Evolutionary conservation across 805 yeast species (phyloP), one percentile per base, ranked within the genome.

Genomic region (Metschnikowia continentalis): DNA sequence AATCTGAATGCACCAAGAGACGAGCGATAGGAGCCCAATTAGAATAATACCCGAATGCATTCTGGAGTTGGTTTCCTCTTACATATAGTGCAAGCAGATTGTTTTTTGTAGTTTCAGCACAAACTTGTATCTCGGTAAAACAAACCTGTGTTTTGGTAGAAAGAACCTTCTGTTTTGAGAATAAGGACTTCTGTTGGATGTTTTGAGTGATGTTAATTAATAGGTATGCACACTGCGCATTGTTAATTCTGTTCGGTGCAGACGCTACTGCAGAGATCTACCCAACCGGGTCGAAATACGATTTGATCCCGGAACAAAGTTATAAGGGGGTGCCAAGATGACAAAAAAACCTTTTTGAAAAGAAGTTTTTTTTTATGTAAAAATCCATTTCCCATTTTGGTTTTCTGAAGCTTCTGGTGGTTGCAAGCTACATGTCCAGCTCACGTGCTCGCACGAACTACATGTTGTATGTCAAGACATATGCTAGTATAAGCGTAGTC

Each of bases 1-100:
- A 13, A 74, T 56, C 58, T 74, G 77, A 17, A 74, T 54, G 13
- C 63, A 65, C 41, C 66, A 57, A 54, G 74, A 70, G 36, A 70
- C 48, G 14, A 63, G 51, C 40, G 67, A 56, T 10, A 70, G 57
- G n/a, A 62, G 47, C 10, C 64, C 64, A 22, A 71, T 59, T 23
- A 65, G 59, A 30, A 66, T 43, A 13, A 70, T 57, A 3, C 70
- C 69, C 49, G 67, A 65, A 50, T 66, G 62, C 74, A 70, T 67
- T 3, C 15, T 14, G 35, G 3, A 17, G 19, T 15, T n/a, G 22
- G 6, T 2, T 15, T 17, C 6, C 15, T 33, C 14, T 39, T n/a
- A 32, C 32, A 20, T 5, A n/a, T 23, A 15, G n/a, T 5, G 22
- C 42, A n/a, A 14, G 32, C 13, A 26, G 30, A 26, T 8, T 3